These are phyloP conservation scores for Fomitopsis betulina DNA, from an alignment of 1,284 basidiomycete genomes.

Conservation along the genomic window DNA sequence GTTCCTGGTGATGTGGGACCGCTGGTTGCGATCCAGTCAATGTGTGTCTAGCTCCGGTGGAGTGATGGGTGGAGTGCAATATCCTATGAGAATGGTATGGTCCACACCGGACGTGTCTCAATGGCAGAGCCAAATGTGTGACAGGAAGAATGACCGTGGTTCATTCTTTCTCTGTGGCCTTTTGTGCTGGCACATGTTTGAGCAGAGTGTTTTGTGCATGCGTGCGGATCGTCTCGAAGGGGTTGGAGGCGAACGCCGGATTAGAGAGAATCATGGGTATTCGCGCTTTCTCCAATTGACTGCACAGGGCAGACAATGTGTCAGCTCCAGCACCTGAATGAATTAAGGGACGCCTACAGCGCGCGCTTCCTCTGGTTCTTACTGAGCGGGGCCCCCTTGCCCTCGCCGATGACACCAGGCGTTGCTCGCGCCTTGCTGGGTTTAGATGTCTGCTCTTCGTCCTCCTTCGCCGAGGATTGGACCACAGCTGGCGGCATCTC, in stretches of 20 bases:
- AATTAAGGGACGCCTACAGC: constrained; percentile 48
- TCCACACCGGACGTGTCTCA: not conserved
- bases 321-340: constrained; percentile 5
- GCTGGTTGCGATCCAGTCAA: no score
- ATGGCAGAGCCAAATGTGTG: not conserved
- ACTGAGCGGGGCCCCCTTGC: constrained; percentile 56
- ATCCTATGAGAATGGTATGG: no score
- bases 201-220: constrained; percentile 79
- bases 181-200: constrained; percentile 34
- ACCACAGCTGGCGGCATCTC: constrained; percentile 22
- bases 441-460: constrained; percentile 16
- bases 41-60: no score
- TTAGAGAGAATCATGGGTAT: constrained; percentile 70
- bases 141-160: no score
- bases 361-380: constrained; percentile 63
- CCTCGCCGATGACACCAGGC: constrained; percentile 63
- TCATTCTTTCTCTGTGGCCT: not conserved
- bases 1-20: no score
- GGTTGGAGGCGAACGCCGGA: constrained; percentile 61
- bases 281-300: constrained; percentile 62
- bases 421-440: constrained; percentile 21
- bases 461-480: constrained; percentile 7
- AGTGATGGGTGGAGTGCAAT: no score
- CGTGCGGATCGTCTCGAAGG: constrained; percentile 74
- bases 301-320: constrained; percentile 24